phyloP scores from a whole-genome alignment of 2,329 filamentous ascomycete species.

The Penicillium oxalicum region DNA sequence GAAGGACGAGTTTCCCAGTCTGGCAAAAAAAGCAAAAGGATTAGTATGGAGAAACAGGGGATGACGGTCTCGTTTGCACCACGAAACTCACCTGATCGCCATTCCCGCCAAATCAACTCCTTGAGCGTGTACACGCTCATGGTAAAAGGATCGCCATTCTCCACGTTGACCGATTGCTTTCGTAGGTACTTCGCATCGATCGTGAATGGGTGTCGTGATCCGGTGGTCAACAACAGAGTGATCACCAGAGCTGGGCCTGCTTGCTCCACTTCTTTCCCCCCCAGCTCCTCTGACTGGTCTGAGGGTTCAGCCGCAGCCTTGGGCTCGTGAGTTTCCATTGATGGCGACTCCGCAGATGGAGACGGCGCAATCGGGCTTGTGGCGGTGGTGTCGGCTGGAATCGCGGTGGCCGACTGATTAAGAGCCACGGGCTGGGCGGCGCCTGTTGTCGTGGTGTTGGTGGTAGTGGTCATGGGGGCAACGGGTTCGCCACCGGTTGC shows the following conservation, averaged over 20 bases:
- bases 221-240: constrained; percentile 74
- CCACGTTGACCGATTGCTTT: constrained; percentile 71
- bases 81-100: constrained; percentile 60
- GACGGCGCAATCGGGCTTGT: constrained; percentile 8
- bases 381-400: constrained; percentile 9
- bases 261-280: constrained; percentile 34
- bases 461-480: constrained; percentile 15
- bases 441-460: constrained; percentile 4
- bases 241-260: constrained; percentile 48
- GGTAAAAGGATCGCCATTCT: constrained; percentile 73
- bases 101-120: constrained; percentile 87
- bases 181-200: constrained; percentile 80
- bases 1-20: constrained; percentile 84
- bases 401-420: too few species aligned
- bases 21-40: constrained; percentile 15
- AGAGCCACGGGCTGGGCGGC: too few species aligned
- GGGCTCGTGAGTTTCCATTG: constrained; percentile 20
- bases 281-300: constrained; percentile 22
- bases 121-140: constrained; percentile 93
- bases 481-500: constrained; percentile 20
- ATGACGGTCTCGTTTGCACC: not conserved
- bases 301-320: constrained; percentile 19
- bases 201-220: constrained; percentile 80
- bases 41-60: not conserved
- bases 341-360: constrained; percentile 10